These are phyloP conservation scores for Lithocarpus polystachyus DNA, from an alignment of 306 rosid species.

Conservation along the genomic window DNA sequence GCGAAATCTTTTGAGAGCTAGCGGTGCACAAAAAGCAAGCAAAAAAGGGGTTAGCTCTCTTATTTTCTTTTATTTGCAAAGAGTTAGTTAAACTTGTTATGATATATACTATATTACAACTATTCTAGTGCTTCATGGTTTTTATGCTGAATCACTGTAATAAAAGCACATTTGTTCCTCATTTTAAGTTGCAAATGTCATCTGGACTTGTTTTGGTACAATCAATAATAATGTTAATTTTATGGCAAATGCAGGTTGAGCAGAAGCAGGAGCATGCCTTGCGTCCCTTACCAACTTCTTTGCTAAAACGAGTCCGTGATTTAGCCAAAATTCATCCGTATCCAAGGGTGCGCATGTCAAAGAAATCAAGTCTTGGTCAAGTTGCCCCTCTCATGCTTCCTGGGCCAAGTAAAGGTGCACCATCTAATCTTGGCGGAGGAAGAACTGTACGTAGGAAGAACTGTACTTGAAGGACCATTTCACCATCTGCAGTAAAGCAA, in stretches of 20 bases:
- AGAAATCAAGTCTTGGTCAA: constrained; percentile 27
- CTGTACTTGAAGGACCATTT: constrained; percentile 30
- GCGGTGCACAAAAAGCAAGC: constrained; percentile 50
- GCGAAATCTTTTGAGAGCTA: constrained; percentile 77
- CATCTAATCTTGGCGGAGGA: constrained; percentile 38
- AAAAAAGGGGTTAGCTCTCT: constrained; percentile 54
- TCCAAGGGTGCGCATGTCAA: constrained; percentile 69
- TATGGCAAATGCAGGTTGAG: constrained; percentile 53
- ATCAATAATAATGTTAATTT: background rate
- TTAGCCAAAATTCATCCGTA: constrained; percentile 84
- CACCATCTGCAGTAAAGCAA: constrained; percentile 23
- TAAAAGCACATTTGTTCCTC: background rate
- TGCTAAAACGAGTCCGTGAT: constrained; percentile 68
- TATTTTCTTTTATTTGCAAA: background rate
- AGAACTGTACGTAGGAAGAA: constrained; percentile 49
- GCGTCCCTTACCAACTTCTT: constrained; percentile 58
- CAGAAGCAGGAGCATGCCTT: constrained; percentile 44
- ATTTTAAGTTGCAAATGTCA: background rate
- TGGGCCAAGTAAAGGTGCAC: constrained; percentile 27
- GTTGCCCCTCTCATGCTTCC: constrained; percentile 34
- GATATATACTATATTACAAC: background rate
- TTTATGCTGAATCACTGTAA: background rate
- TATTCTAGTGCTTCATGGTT: background rate
- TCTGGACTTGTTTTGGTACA: background rate
- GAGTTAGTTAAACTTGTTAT: background rate